Evolutionary conservation across 225 moss, liverwort and hornwort species (phyloP).

Genomic region (Climacium dendroides): DNA sequence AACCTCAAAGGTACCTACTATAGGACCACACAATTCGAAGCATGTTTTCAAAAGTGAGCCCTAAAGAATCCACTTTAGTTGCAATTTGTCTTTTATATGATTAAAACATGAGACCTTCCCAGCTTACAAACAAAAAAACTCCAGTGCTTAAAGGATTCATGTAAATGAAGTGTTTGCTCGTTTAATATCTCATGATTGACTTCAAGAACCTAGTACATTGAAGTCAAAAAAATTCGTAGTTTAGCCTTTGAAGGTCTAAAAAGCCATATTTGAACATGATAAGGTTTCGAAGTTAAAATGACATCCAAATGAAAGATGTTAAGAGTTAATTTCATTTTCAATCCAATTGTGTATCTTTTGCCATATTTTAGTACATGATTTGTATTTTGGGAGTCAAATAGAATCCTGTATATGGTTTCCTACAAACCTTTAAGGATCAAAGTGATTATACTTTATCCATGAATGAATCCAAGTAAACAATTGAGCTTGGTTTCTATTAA

Average conservation of each 20-base stretch:
- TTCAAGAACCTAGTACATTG: rapidly evolving
- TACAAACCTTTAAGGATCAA: background rate
- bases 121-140: background rate
- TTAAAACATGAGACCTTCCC: background rate
- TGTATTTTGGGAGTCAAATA: background rate
- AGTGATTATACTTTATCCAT: background rate
- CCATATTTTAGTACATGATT: background rate
- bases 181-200: background rate
- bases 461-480: background rate
- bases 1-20: background rate
- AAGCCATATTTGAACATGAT: background rate
- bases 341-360: background rate
- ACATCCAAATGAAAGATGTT: background rate
- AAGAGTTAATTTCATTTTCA: background rate
- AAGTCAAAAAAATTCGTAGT: rapidly evolving
- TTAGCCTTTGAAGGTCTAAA: background rate
- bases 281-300: background rate
- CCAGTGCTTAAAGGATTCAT: rapidly evolving
- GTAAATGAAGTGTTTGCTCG: background rate
- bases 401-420: rapidly evolving
- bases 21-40: background rate
- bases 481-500: background rate
- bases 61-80: background rate
- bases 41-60: background rate
- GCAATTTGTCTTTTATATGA: background rate